phyloP scores from a whole-genome alignment of 192 early-diverging fungal species.

The Coemansia sp. region DNA sequence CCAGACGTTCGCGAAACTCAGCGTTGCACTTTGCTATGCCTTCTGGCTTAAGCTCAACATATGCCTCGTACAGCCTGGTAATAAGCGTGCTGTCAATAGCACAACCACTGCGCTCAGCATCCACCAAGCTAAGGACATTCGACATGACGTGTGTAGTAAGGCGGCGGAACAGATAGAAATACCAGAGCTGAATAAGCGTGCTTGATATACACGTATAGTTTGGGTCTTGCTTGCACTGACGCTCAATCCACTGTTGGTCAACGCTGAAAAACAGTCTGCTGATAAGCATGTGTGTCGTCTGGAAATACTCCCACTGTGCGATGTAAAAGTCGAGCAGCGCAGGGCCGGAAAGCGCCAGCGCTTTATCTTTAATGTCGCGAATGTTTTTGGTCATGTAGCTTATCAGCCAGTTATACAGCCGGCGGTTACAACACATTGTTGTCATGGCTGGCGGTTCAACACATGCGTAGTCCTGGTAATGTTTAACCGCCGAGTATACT shows the following conservation, averaged over 20 bases:
- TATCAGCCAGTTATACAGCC: slow-evolving; percentile 6
- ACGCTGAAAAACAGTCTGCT: background rate
- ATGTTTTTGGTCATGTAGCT: background rate
- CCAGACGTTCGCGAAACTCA: background rate
- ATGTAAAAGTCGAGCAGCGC: background rate
- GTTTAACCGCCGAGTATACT: background rate
- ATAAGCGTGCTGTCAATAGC: slow-evolving; percentile 3
- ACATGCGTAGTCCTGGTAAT: background rate
- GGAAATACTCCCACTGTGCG: slow-evolving; percentile 57
- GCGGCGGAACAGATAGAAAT: background rate
- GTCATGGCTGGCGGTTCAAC: too few relatives aligned
- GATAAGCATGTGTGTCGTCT: background rate
- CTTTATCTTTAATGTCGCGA: background rate
- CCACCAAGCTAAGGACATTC: background rate
- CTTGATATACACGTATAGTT: background rate
- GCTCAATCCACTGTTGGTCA: slow-evolving; percentile 6
- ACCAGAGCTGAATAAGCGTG: slow-evolving; percentile 9
- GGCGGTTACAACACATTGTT: background rate
- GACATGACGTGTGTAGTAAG: background rate
- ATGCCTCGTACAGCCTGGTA: background rate
- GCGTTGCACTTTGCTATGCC: slow-evolving; percentile 1
- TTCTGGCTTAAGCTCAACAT: background rate
- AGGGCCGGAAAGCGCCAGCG: slow-evolving; percentile 29
- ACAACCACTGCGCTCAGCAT: background rate
- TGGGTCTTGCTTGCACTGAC: background rate